These are phyloP conservation scores for Xylaria telfairii DNA, from an alignment of 495 filamentous ascomycete genomes.

Conservation along the genomic window DNA sequence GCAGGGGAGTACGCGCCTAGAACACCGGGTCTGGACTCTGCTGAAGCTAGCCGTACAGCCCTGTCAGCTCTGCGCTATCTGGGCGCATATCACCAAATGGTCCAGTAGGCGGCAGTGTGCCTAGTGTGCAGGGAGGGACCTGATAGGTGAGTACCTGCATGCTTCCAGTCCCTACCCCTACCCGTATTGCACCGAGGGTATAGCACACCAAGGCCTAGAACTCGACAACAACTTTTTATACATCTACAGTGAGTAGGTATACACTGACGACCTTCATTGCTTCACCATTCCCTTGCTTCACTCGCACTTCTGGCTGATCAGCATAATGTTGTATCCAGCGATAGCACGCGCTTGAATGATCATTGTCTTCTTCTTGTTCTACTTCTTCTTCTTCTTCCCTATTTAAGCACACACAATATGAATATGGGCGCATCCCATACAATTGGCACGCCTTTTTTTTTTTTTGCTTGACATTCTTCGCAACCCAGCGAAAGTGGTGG, in stretches of 20 bases:
- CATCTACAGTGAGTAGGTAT: no score
- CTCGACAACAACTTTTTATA: neutral
- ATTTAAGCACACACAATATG: no score
- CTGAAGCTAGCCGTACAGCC: constrained; percentile 20
- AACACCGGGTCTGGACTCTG: constrained; percentile 18
- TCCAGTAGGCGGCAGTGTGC: neutral
- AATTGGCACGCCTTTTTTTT: neutral
- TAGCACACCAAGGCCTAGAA: neutral
- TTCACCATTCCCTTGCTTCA: no score
- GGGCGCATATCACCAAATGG: neutral
- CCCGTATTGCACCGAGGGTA: constrained; percentile 1
- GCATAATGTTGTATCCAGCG: no score
- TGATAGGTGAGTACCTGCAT: neutral
- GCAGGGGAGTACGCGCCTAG: constrained; percentile 24
- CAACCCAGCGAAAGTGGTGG: constrained; percentile 3
- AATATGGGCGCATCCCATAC: no score
- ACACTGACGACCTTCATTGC: no score
- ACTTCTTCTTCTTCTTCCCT: no score
- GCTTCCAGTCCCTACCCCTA: neutral
- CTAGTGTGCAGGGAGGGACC: neutral
- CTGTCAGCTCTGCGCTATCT: constrained; percentile 1
- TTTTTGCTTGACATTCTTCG: constrained; percentile 14
- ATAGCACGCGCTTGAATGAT: no score
- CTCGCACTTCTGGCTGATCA: no score
- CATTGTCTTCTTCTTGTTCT: no score